Evolutionary conservation across 306 rosid species (phyloP).

Genomic region (Neltuma alba): DNA sequence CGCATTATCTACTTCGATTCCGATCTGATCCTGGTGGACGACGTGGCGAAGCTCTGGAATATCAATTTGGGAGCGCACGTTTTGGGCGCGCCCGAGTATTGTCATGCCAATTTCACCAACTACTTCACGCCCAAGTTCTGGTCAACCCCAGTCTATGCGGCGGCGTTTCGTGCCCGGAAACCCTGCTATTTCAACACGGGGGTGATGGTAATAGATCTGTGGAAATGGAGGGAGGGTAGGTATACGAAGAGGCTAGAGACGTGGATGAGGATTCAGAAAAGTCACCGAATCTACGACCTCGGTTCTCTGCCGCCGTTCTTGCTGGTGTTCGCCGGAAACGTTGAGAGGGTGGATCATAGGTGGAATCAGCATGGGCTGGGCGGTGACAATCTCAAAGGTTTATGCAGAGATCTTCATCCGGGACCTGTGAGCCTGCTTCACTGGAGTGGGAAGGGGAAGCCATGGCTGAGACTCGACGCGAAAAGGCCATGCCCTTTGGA

Average conservation of each 20-base stretch:
- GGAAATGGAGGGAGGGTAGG: slow-evolving; percentile 78
- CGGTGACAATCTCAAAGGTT: slow-evolving; percentile 82
- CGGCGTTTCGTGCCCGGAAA: slow-evolving; percentile 54
- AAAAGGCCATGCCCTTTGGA: slow-evolving; percentile 85
- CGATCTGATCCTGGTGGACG: slow-evolving; percentile 84
- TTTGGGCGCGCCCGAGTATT: slow-evolving; percentile 90
- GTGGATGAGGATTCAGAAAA: slow-evolving; percentile 91
- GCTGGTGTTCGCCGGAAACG: slow-evolving; percentile 79
- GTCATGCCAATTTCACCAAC: slow-evolving; percentile 88
- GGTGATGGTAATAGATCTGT: slow-evolving; percentile 88
- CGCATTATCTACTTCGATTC: slow-evolving; percentile 94
- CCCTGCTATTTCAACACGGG: slow-evolving; percentile 94
- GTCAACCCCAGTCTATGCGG: slow-evolving; percentile 56
- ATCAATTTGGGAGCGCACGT: slow-evolving; percentile 64
- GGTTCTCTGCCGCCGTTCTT: slow-evolving; percentile 91
- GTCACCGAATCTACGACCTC: slow-evolving; percentile 76
- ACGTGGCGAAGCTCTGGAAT: slow-evolving; percentile 81
- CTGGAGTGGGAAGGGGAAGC: slow-evolving; percentile 98
- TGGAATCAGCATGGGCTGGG: slow-evolving; percentile 99
- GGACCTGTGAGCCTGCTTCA: slow-evolving; percentile 89
- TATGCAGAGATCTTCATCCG: slow-evolving; percentile 78
- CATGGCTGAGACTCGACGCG: slow-evolving; percentile 83
- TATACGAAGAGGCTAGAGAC: slow-evolving; percentile 68
- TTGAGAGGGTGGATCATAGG: slow-evolving; percentile 78
- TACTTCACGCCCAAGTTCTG: slow-evolving; percentile 86